Percentiles rank a stretch among this genome's conserved stretches.
These are phyloP conservation scores for Pestalotiopsis sp. DNA, from an alignment of 2,329 filamentous ascomycete species.

Conservation along the genomic window DNA sequence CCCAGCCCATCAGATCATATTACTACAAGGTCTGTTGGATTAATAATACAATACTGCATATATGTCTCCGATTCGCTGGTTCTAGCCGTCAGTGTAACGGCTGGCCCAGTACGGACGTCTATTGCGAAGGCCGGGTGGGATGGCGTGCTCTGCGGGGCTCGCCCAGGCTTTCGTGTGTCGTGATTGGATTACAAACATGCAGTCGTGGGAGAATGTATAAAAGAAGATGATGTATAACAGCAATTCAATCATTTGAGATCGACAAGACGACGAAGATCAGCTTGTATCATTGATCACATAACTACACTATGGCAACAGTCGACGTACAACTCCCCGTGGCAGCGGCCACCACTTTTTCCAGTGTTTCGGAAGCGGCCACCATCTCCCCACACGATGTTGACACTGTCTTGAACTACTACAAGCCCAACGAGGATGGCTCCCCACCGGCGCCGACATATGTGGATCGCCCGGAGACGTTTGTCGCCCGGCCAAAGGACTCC, in stretches of 20 bases:
- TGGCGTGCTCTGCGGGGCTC: neutral
- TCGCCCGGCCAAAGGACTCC: slow-evolving; percentile 25
- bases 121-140: neutral
- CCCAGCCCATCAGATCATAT: neutral
- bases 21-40: neutral
- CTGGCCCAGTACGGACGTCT: neutral
- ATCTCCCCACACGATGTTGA: slow-evolving; percentile 28
- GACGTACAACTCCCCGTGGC: slow-evolving; percentile 23
- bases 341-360: slow-evolving; percentile 17
- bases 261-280: neutral
- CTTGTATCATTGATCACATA: neutral
- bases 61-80: slow-evolving; percentile 3
- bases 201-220: neutral
- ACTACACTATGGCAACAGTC: slow-evolving; percentile 25
- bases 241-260: neutral
- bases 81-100: neutral
- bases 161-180: neutral
- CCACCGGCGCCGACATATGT: slow-evolving; percentile 36
- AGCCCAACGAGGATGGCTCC: slow-evolving; percentile 41
- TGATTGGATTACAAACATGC: neutral
- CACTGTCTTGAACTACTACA: slow-evolving; percentile 38
- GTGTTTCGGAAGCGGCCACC: slow-evolving; percentile 14
- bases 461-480: slow-evolving; percentile 33
- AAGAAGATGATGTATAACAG: neutral
- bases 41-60: neutral